Conservation (phyloP, 2,329 filamentous ascomycete genomes). For the Talaromyces sp. region DNA sequence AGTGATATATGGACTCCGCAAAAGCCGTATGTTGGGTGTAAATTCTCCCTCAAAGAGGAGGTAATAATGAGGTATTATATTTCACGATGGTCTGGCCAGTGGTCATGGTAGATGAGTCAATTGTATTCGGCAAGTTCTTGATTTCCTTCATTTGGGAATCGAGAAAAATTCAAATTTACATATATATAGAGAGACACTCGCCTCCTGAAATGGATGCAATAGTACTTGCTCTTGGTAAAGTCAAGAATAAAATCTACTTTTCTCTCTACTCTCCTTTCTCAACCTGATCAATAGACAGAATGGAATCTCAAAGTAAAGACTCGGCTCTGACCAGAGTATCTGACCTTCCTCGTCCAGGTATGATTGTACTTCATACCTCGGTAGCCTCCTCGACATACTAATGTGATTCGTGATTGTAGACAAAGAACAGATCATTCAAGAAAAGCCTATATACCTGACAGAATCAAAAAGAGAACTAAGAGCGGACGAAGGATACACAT, state of each 20-base stretch:
- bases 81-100: not conserved
- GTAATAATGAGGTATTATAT: conserved; percentile 9
- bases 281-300: not conserved
- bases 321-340: not conserved
- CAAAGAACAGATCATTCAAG: not conserved
- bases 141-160: not conserved
- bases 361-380: not conserved
- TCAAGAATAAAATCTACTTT: not conserved
- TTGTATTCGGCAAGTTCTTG: not conserved
- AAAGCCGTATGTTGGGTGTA: not conserved
- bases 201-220: not conserved
- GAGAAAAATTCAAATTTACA: not conserved
- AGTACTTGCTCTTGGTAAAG: not conserved
- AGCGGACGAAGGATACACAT: conserved; percentile 21
- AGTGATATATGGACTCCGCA: conserved; percentile 1
- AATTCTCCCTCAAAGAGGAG: not conserved
- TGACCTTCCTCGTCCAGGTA: conserved; percentile 20
- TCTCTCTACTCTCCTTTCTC: not conserved
- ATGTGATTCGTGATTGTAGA: not conserved
- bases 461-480: not conserved
- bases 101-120: conserved; percentile 1
- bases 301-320: not conserved
- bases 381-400: not conserved
- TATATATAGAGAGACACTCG: not conserved
- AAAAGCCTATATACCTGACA: not conserved